Evolutionary conservation across 108 stramenopile genomes (phyloP).

Genomic region (Poteriospumella lacustris): DNA sequence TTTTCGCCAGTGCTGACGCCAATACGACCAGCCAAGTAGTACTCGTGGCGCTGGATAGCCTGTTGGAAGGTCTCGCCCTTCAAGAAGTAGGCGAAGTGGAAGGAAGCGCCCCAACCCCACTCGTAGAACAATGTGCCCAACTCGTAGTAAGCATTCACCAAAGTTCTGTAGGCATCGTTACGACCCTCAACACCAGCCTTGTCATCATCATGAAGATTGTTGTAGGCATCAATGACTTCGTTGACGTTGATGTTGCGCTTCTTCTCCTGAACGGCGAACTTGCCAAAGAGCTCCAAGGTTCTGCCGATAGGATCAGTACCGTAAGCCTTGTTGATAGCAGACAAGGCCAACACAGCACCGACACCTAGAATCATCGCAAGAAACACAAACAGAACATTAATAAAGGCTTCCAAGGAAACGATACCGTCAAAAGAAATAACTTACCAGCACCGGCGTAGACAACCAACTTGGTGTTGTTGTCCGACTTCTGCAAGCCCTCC

Average conservation of each 20-base stretch:
- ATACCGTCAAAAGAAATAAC: no score
- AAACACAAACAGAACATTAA: no score
- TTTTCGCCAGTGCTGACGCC: conserved; percentile 43
- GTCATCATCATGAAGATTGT: conserved; percentile 47
- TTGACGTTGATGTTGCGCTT: conserved; percentile 40
- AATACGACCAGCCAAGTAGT: conserved; percentile 52
- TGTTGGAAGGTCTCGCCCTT: conserved; percentile 44
- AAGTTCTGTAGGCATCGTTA: conserved; percentile 33
- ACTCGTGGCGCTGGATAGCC: conserved; percentile 51
- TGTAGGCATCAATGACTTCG: conserved; percentile 49
- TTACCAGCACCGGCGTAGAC: no score
- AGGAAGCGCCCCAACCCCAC: conserved; percentile 55
- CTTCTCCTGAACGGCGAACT: conserved; percentile 18
- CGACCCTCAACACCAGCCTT: conserved; percentile 22
- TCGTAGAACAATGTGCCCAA: conserved; percentile 57
- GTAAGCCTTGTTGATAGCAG: not conserved
- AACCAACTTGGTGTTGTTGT: no score
- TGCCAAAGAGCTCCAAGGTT: not conserved
- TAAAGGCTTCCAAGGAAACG: no score
- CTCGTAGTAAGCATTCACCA: conserved; percentile 57
- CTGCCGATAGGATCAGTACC: conserved; percentile 19
- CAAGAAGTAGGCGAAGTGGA: conserved; percentile 50
- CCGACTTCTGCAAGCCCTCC: no score
- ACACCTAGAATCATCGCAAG: not conserved
- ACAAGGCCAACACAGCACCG: not conserved